Base-by-base conservation (phyloP, 768 basidiomycete genomes). In the Boletus sp. region DNA sequence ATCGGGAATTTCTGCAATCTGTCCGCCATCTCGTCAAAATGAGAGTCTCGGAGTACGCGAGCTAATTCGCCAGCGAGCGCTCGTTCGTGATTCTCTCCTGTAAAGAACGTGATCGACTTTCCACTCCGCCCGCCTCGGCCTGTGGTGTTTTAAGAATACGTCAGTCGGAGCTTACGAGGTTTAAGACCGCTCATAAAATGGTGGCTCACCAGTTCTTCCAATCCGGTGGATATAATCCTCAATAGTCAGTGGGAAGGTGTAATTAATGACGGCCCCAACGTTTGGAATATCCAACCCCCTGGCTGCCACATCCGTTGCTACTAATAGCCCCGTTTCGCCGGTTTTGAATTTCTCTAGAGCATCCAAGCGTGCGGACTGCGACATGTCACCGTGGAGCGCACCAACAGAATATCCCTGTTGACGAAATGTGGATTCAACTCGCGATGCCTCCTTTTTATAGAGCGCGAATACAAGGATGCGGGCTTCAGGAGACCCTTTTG, bases 291-390 rank as follows among this genome's bases (percentile, higher is more conserved):
- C 97, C 61, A 99, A 77, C 9, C 97, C 97, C 52, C 97, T 85
- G 46, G 97, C 94, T 7, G 97, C 97, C 9, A 99, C 97, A 70
- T 99, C 97, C 24, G 93, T 99, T 9, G 97, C 97, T 50, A 99
- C 96, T 60, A 98, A 78, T 29, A 98, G 68, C 41, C 86, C 84
- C 7, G 85, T 89, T 52, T 78, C 80, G 3, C 95, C 96, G 33
- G 78, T 83, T 71, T 94, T 87, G 78, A 99, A 99, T 52, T 82
- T 84, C 39, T 94, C 89, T 20, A 98, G 77, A 11, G 94, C 87
- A 45, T 89, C 87, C 76, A 94, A 85, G 5, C 97, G 83, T 47
- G 89, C 87, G 18, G 76, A 76, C 71, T 98, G 96, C 11, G 87
- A 80, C 84, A 98, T 80, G 73, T 98, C 95, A 1, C 95, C 95